Evolutionary conservation across 2,329 filamentous ascomycete species (phyloP).

Genomic region (Ascochyta rabiei): DNA sequence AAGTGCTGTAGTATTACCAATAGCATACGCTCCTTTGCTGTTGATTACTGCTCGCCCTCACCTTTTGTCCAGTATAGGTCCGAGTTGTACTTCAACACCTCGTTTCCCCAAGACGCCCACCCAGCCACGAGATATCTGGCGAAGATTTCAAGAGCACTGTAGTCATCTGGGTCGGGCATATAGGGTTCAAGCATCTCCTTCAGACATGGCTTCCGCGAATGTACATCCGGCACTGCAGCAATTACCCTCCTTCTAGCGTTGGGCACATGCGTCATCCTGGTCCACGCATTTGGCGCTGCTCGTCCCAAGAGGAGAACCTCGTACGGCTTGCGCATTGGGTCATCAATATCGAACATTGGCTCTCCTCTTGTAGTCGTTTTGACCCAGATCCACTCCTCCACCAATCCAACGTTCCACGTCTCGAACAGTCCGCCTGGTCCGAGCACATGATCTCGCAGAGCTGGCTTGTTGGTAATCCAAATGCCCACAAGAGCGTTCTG

Average conservation of each 20-base stretch:
- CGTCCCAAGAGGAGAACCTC: constrained; percentile 71
- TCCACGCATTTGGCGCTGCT: constrained; percentile 34
- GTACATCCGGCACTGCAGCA: constrained; percentile 73
- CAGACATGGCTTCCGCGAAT: constrained; percentile 79
- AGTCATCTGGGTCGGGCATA: constrained; percentile 54
- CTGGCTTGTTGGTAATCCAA: constrained; percentile 78
- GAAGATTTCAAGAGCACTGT: constrained; percentile 74
- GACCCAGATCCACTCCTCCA: constrained; percentile 79
- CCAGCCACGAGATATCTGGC: constrained; percentile 74
- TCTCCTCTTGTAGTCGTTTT: constrained; percentile 72
- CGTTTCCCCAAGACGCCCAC: constrained; percentile 81
- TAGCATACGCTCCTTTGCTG: not conserved
- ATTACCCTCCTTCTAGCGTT: constrained; percentile 62
- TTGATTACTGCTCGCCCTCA: not conserved
- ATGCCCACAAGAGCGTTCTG: constrained; percentile 64
- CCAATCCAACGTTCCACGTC: constrained; percentile 68
- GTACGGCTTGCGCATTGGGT: constrained; percentile 75
- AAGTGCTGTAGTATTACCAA: too few species aligned
- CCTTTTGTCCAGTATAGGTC: constrained; percentile 55
- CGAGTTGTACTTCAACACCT: constrained; percentile 73
- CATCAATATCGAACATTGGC: constrained; percentile 66
- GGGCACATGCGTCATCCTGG: constrained; percentile 30
- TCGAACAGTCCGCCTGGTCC: constrained; percentile 65
- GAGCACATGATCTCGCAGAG: constrained; percentile 61
- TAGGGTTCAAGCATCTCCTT: constrained; percentile 64